Conservation (phyloP, 495 filamentous ascomycete species). For the Thozetella sp. region DNA sequence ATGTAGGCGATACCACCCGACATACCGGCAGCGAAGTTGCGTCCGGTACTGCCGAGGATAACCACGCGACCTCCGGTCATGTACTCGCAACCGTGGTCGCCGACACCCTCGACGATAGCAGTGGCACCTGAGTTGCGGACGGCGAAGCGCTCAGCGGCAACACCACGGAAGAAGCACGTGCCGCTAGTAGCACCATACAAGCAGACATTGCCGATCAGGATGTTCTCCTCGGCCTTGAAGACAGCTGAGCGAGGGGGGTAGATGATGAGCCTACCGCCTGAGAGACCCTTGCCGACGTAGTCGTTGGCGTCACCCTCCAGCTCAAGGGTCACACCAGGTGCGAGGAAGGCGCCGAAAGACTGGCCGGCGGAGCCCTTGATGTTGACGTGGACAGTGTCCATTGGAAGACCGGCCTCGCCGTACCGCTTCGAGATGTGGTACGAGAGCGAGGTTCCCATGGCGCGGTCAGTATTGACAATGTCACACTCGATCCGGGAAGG, state of each 20-base stretch:
- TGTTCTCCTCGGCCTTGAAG: constrained; percentile 98
- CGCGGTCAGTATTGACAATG: constrained; percentile 97
- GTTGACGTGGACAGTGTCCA: constrained; percentile 96
- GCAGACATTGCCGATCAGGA: constrained; percentile 96
- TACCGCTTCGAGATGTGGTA: constrained; percentile 95
- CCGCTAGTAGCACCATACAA: constrained; percentile 94
- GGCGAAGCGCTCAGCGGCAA: constrained; percentile 96
- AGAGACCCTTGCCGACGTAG: constrained; percentile 97
- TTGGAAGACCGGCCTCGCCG: constrained; percentile 86
- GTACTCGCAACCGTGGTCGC: constrained; percentile 99
- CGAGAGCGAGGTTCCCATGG: constrained; percentile 91
- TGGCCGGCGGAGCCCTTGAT: constrained; percentile 99
- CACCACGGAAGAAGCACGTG: constrained; percentile 96
- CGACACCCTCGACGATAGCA: constrained; percentile 95
- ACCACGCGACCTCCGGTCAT: constrained; percentile 98
- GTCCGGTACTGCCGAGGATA: constrained; percentile 89
- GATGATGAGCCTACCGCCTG: constrained; percentile 92
- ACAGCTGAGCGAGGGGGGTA: constrained; percentile 93
- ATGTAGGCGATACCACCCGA: constrained; percentile 98
- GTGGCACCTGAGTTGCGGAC: constrained; percentile 98
- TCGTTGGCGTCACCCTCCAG: constrained; percentile 98
- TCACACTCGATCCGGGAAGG: constrained; percentile 96
- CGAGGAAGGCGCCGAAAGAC: constrained; percentile 95
- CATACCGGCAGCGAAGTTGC: constrained; percentile 99
- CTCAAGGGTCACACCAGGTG: constrained; percentile 93